Evolutionary conservation across 176 grass and related monocot species (phyloP), one percentile per base, ranked within the genome.

Genomic region (Alopecurus myosuroides): DNA sequence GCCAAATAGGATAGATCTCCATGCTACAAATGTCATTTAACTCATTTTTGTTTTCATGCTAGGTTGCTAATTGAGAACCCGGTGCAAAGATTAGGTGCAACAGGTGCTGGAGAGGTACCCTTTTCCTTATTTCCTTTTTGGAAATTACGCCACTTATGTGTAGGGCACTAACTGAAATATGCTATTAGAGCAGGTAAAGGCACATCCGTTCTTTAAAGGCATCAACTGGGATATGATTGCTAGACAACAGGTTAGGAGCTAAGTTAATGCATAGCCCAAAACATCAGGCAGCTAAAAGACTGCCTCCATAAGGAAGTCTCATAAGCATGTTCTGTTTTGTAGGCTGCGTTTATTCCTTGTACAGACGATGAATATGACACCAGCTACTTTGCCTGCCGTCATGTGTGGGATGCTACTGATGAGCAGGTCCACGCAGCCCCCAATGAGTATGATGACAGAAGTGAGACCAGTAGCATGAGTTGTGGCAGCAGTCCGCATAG

Each of bases 171-270:
- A 92, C 86, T 85, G 74, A 89, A 69, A 64, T 90, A 75, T 80
- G 74, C 6, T 86, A 88, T 90, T 95, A 98, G 91, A 91, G 88
- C 97, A 98, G 97, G 93, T 98, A 85, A 98, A 98, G 82, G 88
- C 86, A 18, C 97, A 98, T 96, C 86, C 97, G 12, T 98, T 98
- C 85, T 96, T 98, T 66, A 90, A 87, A 63, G 90, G 70, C 79
- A 92, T 95, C 70, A 96, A 98, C 69, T 98, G 97, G 97, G 87
- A 96, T 41, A 96, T 95, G 97, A 79, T 98, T 80, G 86, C 93
- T 28, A 87, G 88, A 44, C 97, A 98, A 82, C 93, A 94, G 97
- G 97, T 95, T 64, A 25, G 28, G 40, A 70, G 19, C 56, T 79
- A 65, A 57, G 72, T 46, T 73, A 13, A 74, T 82, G 19, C 31